phyloP scores from a whole-genome alignment of 768 basidiomycete species.

The Pholiota microspora region DNA sequence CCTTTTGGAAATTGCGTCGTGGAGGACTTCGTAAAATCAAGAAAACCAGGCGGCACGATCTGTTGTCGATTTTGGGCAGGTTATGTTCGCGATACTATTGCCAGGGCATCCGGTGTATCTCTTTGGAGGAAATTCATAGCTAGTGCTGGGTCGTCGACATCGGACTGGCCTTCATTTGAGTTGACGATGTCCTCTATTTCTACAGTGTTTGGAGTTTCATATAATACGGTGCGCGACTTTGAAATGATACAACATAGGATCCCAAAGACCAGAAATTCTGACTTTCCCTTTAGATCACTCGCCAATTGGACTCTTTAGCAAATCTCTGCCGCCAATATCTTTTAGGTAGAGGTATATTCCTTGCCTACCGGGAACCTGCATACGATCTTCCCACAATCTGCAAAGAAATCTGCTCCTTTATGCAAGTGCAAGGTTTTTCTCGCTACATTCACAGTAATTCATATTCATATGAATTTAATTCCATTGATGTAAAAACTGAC shows the following conservation, averaged over 20 bases:
- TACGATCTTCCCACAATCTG: conserved; percentile 36
- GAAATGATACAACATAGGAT: not conserved
- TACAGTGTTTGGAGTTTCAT: conserved; percentile 46
- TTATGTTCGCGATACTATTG: conserved; percentile 40
- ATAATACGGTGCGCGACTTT: conserved; percentile 34
- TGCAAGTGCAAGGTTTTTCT: conserved; percentile 47
- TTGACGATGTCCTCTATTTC: conserved; percentile 48
- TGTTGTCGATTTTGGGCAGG: conserved; percentile 50
- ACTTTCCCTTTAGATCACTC: conserved; percentile 41
- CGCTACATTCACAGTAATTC: conserved; percentile 36
- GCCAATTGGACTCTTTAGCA: conserved; percentile 37
- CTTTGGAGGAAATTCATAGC: conserved; percentile 31
- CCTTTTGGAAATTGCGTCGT: conserved; percentile 12
- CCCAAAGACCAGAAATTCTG: too few relatives aligned
- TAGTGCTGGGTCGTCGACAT: too few relatives aligned
- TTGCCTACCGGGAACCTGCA: conserved; percentile 27
- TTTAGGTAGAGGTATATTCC: conserved; percentile 19
- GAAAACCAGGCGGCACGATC: conserved; percentile 10
- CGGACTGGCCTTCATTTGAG: conserved; percentile 34
- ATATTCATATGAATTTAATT: not conserved
- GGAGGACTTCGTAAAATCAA: not conserved
- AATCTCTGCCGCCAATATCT: conserved; percentile 39
- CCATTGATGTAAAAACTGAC: not conserved
- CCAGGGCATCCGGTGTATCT: conserved; percentile 37
- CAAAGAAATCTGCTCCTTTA: conserved; percentile 46